Percentiles rank a stretch among this genome's conserved stretches.
Conservation (phyloP, 1,284 basidiomycete genomes). For the Irpex sp. region DNA sequence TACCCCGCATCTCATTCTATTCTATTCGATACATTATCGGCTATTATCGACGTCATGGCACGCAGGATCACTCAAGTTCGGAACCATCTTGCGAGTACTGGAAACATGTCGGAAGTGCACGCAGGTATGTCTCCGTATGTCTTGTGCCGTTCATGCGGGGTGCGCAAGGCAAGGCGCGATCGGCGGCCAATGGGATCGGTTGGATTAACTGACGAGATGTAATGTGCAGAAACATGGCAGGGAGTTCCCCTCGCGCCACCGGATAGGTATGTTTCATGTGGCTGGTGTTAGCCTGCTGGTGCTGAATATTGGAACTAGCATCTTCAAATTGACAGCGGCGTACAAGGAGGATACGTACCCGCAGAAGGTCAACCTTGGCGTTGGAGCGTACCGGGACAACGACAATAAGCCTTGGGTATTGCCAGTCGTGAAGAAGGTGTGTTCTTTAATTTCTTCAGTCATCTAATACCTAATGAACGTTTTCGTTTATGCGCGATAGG, state of each 20-base stretch:
- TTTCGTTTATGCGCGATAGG: slow-evolving; percentile 40
- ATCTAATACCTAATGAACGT: background rate
- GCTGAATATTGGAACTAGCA: slow-evolving; percentile 42
- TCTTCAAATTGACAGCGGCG: slow-evolving; percentile 88
- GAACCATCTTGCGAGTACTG: slow-evolving; percentile 19
- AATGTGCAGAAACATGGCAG: slow-evolving; percentile 60
- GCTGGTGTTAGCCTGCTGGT: background rate
- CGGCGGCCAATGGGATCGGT: slow-evolving; percentile 6
- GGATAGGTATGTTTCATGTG: slow-evolving; percentile 44
- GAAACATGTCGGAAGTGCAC: slow-evolving; percentile 25
- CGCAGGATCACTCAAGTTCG: slow-evolving; percentile 26
- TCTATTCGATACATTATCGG: too few relatives aligned
- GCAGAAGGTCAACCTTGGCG: slow-evolving; percentile 89
- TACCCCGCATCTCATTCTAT: background rate
- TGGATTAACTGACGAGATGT: slow-evolving; percentile 7
- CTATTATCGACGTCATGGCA: slow-evolving; percentile 19
- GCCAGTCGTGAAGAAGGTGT: slow-evolving; percentile 87
- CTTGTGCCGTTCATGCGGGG: slow-evolving; percentile 6
- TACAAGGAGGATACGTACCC: slow-evolving; percentile 82
- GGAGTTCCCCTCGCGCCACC: slow-evolving; percentile 77
- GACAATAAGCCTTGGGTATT: slow-evolving; percentile 86
- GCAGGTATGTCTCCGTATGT: slow-evolving; percentile 38
- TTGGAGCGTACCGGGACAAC: slow-evolving; percentile 88
- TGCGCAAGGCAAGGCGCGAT: background rate
- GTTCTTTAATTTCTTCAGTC: slow-evolving; percentile 7